phyloP scores from a whole-genome alignment of 768 basidiomycete species.

The Hericium coralloides region DNA sequence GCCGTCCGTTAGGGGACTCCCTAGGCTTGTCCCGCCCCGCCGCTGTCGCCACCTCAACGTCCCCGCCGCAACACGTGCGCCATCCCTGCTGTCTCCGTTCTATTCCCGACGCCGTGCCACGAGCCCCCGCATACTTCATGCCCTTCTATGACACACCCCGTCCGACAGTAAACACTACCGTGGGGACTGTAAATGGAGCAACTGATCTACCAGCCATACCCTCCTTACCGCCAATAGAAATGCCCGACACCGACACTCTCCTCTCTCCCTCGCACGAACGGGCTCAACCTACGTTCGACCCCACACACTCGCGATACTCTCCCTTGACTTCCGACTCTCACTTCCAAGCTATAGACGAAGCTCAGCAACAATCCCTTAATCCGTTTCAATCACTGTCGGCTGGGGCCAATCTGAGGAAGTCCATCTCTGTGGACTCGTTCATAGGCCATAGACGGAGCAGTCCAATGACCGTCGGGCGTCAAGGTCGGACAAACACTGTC shows the following conservation, averaged over 20 bases:
- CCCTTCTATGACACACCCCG: conserved; percentile 10
- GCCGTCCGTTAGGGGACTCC: no score
- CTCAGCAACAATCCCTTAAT: conserved; percentile 13
- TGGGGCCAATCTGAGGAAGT: conserved; percentile 53
- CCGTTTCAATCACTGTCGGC: conserved; percentile 22
- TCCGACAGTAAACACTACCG: conserved; percentile 9
- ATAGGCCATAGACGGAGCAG: conserved; percentile 29
- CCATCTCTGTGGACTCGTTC: conserved; percentile 73
- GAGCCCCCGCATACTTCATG: conserved; percentile 1
- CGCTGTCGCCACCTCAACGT: neutral
- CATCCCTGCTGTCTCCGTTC: neutral
- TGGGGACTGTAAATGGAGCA: conserved; percentile 15
- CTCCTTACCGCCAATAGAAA: conserved; percentile 35
- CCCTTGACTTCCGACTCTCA: conserved; percentile 17
- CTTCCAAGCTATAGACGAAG: conserved; percentile 19
- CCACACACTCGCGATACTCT: conserved; percentile 11
- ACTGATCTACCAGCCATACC: conserved; percentile 29
- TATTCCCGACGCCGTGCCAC: neutral
- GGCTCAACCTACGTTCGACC: neutral
- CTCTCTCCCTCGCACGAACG: conserved; percentile 16
- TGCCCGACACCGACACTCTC: conserved; percentile 24
- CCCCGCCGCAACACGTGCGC: neutral
- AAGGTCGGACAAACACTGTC: neutral
- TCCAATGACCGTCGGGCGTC: conserved; percentile 20
- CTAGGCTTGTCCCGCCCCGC: neutral